Base-by-base conservation (phyloP, 2,329 filamentous ascomycete species). In the Aspergillus cejpii region DNA sequence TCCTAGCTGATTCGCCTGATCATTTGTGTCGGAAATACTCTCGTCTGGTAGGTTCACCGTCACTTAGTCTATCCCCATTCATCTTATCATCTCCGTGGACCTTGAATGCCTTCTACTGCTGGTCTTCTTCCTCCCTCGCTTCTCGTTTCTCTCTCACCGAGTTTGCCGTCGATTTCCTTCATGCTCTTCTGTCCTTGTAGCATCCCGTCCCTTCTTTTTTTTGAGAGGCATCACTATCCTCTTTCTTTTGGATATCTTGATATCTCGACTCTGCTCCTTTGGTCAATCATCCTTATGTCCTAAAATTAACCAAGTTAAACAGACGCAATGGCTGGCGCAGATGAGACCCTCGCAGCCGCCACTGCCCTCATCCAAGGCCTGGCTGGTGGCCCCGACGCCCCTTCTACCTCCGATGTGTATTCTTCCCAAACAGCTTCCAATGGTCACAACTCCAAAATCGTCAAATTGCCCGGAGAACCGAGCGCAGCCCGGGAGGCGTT, bases 391-490 rank as follows among this genome's bases (percentile, higher is more conserved):
- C 47, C 65, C 49, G 59, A 64, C 53, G 59, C 58, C 44, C 60
- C 63, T 49, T 55, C 63, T 44, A 59, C 63, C 39, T 65, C 64
- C 43, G 60, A 68, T 47, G 63, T 65, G 43, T 55, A 60, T 48
- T 61, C 61, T 43, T 45, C 60, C 42, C 55, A 52, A 14, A 54
- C 58, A 8, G 46, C 62, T 8, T 52, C 68, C 34, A 80, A 81
- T 69, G 75, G 75, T 54, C 61, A 66, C 41, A 72, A 74, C 51
- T 59, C 67, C 26, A 69, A 71, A 51, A 73, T 77, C 54, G 75
- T 91, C 61, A 78, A 77, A 51, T 77, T 97, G 19, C 90, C 91
- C 11, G 92, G 92, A 47, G 77, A 80, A 46, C 78, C 88, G 47
- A 84, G 79, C 36, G 69, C 80, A 27, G 84, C 84, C 54, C 97